Conservation (phyloP, 1,139 yeast genomes). For the Geotrichum reessii region DNA sequence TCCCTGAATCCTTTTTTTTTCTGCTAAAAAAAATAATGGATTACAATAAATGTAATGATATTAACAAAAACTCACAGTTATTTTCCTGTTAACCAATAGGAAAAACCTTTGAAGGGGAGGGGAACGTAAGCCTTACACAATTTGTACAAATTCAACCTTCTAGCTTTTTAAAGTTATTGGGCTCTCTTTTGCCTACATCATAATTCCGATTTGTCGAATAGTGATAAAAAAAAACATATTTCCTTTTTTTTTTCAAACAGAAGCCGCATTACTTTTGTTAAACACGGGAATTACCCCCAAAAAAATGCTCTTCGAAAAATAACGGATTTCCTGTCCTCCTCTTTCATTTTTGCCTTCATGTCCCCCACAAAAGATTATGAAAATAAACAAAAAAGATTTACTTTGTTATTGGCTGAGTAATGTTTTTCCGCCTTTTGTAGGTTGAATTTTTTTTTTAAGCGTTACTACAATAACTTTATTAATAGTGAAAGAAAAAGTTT, state of each 20-base stretch:
- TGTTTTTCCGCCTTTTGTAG: background rate
- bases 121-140: background rate
- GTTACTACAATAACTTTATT: background rate
- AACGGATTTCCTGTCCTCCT: background rate
- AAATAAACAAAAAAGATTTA: background rate
- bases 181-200: background rate
- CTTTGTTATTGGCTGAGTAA: background rate
- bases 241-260: background rate
- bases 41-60: background rate
- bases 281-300: background rate
- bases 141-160: background rate
- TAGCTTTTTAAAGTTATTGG: background rate
- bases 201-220: background rate
- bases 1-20: background rate
- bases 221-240: background rate
- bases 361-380: background rate
- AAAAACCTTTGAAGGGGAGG: background rate
- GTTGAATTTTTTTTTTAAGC: background rate
- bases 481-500: background rate
- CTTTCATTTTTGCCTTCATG: background rate
- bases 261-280: background rate
- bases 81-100: background rate
- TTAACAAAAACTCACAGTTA: background rate
- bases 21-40: background rate
- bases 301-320: too few relatives aligned